Evolutionary conservation across 2,329 filamentous ascomycete genomes (phyloP).

Genomic region (Gaeumannomyces sp.): DNA sequence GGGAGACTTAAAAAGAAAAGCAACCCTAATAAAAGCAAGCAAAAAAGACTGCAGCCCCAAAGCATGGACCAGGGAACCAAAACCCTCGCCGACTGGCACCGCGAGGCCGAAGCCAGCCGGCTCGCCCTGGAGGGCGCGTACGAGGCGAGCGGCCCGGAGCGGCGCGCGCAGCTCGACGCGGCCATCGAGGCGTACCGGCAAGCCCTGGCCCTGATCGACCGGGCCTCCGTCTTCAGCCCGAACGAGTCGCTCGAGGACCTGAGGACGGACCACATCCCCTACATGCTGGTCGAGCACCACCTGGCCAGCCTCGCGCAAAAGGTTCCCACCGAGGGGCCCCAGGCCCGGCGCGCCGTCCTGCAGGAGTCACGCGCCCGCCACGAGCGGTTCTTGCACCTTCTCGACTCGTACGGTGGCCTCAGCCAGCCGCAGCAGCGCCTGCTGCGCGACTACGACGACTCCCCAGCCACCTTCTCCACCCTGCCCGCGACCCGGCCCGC

Average conservation of each 20-base stretch:
- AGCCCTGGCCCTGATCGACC: constrained; percentile 62
- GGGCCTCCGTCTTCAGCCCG: constrained; percentile 76
- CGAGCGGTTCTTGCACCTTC: constrained; percentile 68
- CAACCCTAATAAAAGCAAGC: background rate
- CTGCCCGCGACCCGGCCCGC: constrained; percentile 60
- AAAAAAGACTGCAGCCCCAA: background rate
- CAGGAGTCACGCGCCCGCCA: constrained; percentile 61
- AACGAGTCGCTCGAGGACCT: constrained; percentile 90
- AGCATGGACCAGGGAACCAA: constrained; percentile 25
- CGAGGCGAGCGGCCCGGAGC: constrained; percentile 58
- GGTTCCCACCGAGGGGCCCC: constrained; percentile 44
- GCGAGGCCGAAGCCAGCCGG: constrained; percentile 44
- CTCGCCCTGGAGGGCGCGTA: constrained; percentile 54
- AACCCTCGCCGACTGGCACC: constrained; percentile 29
- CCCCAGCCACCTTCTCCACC: constrained; percentile 66
- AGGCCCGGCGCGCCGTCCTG: constrained; percentile 58
- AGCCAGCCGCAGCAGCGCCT: constrained; percentile 57
- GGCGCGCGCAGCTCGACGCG: constrained; percentile 59
- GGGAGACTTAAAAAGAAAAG: background rate
- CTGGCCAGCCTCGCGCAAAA: constrained; percentile 74
- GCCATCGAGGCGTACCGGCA: constrained; percentile 68
- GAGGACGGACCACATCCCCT: constrained; percentile 76
- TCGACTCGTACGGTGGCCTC: constrained; percentile 76
- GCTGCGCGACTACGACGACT: constrained; percentile 66
- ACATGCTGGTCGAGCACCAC: constrained; percentile 71